These are phyloP conservation scores for Sordariomycetes sp. DNA, from an alignment of 2,329 filamentous ascomycete species.

Conservation along the genomic window DNA sequence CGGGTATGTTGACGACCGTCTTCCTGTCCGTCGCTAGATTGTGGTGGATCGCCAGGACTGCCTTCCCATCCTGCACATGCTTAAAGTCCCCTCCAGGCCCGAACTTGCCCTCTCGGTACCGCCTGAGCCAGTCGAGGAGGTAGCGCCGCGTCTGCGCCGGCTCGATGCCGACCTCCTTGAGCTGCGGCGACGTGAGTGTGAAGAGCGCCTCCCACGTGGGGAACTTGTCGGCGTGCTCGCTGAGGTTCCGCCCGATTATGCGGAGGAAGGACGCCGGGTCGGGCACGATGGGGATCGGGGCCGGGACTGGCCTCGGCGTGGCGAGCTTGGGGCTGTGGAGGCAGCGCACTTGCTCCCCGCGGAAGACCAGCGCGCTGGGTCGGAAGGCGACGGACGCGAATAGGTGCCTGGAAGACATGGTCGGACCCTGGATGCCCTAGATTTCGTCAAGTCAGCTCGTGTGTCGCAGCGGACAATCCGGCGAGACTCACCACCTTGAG, in stretches of 20 bases:
- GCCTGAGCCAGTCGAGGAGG: constrained; percentile 77
- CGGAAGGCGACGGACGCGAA: background rate
- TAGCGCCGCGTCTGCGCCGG: constrained; percentile 75
- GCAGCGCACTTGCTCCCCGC: constrained; percentile 24
- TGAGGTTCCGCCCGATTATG: constrained; percentile 80
- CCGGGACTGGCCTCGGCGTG: constrained; percentile 16
- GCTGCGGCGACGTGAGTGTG: constrained; percentile 63
- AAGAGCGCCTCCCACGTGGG: constrained; percentile 87
- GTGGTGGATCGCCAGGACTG: constrained; percentile 32
- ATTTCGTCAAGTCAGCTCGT: background rate
- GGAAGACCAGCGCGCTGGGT: background rate
- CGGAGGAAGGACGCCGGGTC: constrained; percentile 78
- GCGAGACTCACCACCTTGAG: background rate
- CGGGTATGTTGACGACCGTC: constrained; percentile 44
- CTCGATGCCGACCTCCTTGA: constrained; percentile 78
- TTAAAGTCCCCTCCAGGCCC: constrained; percentile 76
- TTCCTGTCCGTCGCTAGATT: constrained; percentile 31
- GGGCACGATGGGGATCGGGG: constrained; percentile 74
- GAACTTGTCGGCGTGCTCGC: constrained; percentile 75
- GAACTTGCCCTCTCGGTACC: constrained; percentile 66
- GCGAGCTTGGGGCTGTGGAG: constrained; percentile 27
- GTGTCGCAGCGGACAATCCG: background rate
- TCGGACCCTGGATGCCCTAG: background rate
- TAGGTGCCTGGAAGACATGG: background rate
- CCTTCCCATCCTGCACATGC: constrained; percentile 51